Conservation (phyloP, 2,329 filamentous ascomycete species). For the Colletotrichum euphorbiae region DNA sequence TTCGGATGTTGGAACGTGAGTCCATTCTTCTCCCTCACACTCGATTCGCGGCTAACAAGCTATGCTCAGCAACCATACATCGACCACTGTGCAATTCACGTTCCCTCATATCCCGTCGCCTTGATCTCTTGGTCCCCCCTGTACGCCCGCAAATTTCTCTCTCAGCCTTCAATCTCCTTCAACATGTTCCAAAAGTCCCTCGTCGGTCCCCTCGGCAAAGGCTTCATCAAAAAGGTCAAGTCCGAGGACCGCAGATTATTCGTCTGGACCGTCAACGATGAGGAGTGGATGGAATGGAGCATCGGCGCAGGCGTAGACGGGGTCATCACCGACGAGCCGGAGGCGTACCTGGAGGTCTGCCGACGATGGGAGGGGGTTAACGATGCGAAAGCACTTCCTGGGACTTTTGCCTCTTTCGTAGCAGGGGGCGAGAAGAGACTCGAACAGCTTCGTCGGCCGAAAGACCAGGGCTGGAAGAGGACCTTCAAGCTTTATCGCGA, state of each 20-base stretch:
- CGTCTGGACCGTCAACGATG: constrained; percentile 89
- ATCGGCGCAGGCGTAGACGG: constrained; percentile 76
- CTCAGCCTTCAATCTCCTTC: constrained; percentile 75
- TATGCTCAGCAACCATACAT: constrained; percentile 65
- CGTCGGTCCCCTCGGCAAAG: constrained; percentile 72
- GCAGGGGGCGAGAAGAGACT: neutral
- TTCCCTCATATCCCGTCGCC: constrained; percentile 73
- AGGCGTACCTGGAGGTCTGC: constrained; percentile 72
- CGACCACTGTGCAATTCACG: constrained; percentile 68
- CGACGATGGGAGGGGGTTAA: constrained; percentile 4
- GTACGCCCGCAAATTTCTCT: constrained; percentile 79
- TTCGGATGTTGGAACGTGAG: constrained; percentile 85
- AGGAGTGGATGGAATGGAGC: constrained; percentile 83
- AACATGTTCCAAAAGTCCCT: constrained; percentile 80
- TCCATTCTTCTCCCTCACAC: neutral
- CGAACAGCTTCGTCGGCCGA: neutral
- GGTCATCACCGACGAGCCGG: constrained; percentile 87
- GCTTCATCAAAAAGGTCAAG: constrained; percentile 73
- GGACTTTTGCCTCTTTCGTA: neutral
- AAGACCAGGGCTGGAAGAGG: constrained; percentile 9
- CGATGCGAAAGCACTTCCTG: neutral
- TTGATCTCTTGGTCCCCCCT: constrained; percentile 75
- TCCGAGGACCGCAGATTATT: constrained; percentile 67
- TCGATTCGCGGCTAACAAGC: neutral
- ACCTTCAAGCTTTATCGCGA: constrained; percentile 22